Conservation (phyloP, 2,329 filamentous ascomycete genomes). For the Canariomyces notabilis region DNA sequence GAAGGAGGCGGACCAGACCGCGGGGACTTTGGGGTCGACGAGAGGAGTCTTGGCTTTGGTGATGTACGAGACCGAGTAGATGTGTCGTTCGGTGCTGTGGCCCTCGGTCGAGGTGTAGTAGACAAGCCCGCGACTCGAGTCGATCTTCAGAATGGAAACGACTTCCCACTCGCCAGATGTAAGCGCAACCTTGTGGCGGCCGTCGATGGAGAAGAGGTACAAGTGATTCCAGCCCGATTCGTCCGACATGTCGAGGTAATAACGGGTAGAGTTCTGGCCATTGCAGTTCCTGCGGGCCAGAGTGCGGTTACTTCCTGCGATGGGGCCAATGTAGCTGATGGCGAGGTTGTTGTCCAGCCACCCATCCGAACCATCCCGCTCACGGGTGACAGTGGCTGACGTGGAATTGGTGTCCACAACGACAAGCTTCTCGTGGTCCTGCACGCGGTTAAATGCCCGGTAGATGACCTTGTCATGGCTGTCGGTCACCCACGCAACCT, state of each 20-base stretch:
- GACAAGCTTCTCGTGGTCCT: constrained; percentile 59
- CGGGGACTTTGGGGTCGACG: constrained; percentile 55
- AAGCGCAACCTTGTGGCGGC: constrained; percentile 51
- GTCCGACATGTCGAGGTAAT: constrained; percentile 64
- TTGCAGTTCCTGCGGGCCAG: constrained; percentile 1
- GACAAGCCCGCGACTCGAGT: constrained; percentile 49
- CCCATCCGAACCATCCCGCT: constrained; percentile 54
- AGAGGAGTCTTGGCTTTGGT: constrained; percentile 51
- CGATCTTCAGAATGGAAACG: constrained; percentile 52
- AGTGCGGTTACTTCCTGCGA: constrained; percentile 30
- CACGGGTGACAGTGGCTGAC: constrained; percentile 44
- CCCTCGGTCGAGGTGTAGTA: constrained; percentile 62
- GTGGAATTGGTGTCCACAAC: constrained; percentile 49
- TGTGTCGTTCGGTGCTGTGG: constrained; percentile 61
- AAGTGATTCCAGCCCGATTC: constrained; percentile 61
- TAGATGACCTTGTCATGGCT: constrained; percentile 57
- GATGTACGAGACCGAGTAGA: constrained; percentile 60
- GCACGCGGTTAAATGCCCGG: constrained; percentile 63
- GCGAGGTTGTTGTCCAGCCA: constrained; percentile 58
- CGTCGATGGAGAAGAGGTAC: constrained; percentile 57
- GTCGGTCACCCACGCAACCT: constrained; percentile 63
- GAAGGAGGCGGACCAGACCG: constrained; percentile 61
- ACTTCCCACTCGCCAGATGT: constrained; percentile 65
- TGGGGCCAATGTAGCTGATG: constrained; percentile 49
- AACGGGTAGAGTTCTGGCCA: constrained; percentile 26